Percentiles rank a stretch among this genome's conserved stretches.
phyloP scores from a whole-genome alignment of 2,329 filamentous ascomycete genomes.

The Fusarium austroafricanum region DNA sequence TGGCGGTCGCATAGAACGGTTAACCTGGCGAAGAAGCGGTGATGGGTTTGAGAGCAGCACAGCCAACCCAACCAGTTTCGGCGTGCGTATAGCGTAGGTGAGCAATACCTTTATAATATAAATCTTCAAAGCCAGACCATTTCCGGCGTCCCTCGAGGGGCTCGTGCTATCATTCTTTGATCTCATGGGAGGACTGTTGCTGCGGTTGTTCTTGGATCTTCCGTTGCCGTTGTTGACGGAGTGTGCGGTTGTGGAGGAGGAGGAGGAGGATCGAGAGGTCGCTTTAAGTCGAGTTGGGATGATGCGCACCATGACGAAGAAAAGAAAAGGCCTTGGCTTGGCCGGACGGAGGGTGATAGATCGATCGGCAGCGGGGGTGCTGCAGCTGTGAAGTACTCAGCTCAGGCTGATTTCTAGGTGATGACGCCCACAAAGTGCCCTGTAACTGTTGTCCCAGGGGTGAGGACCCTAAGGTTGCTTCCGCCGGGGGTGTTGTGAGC shows the following conservation, averaged over 20 bases:
- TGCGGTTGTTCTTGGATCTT: slow-evolving; percentile 57
- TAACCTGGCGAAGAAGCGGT: slow-evolving; percentile 1
- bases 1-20: not conserved
- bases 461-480: slow-evolving; percentile 12
- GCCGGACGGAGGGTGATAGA: slow-evolving; percentile 12
- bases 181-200: slow-evolving; percentile 63
- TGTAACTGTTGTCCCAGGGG: slow-evolving; percentile 19
- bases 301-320: slow-evolving; percentile 65
- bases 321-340: slow-evolving; percentile 28
- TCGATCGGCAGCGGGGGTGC: slow-evolving; percentile 38
- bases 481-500: not conserved
- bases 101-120: slow-evolving; percentile 61
- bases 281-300: slow-evolving; percentile 66
- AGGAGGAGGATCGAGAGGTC: slow-evolving; percentile 53
- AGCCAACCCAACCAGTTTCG: not conserved
- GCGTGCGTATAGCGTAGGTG: not conserved
- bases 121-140: slow-evolving; percentile 64
- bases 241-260: slow-evolving; percentile 45
- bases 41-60: slow-evolving; percentile 14
- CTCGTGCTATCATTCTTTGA: slow-evolving; percentile 59
- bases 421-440: slow-evolving; percentile 29
- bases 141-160: slow-evolving; percentile 50
- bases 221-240: slow-evolving; percentile 33
- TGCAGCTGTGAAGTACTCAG: slow-evolving; percentile 14
- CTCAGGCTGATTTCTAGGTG: slow-evolving; percentile 28